A percentile compares a stretch with the other conserved stretches of the same genome.
phyloP scores from a whole-genome alignment of 805 yeast genomes.

The Priceomyces carsonii region DNA sequence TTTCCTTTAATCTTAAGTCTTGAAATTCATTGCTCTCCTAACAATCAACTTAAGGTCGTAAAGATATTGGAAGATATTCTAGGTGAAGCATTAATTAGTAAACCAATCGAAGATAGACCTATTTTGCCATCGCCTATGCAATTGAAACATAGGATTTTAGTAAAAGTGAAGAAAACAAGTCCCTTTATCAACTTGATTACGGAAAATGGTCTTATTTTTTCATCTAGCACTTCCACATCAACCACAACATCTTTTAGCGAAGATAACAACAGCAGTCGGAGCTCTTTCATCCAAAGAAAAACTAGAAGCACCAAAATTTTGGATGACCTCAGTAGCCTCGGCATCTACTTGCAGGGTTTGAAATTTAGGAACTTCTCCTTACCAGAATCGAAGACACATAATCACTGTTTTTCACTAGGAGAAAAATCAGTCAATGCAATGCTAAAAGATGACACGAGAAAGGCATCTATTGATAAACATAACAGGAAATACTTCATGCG shows the following conservation, averaged over 20 bases:
- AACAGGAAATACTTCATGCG: constrained; percentile 76
- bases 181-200: constrained; percentile 14
- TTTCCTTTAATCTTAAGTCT: constrained; percentile 84
- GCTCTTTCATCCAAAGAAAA: constrained; percentile 22
- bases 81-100: constrained; percentile 54
- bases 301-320: constrained; percentile 22
- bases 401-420: constrained; percentile 85
- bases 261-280: constrained; percentile 24
- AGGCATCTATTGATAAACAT: constrained; percentile 66
- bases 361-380: constrained; percentile 81
- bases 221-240: constrained; percentile 26
- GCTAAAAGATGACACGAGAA: constrained; percentile 59
- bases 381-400: constrained; percentile 77
- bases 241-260: constrained; percentile 46
- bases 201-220: constrained; percentile 20
- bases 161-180: constrained; percentile 73
- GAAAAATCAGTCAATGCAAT: constrained; percentile 68
- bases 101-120: constrained; percentile 32
- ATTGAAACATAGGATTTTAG: constrained; percentile 65
- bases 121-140: constrained; percentile 72
- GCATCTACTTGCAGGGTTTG: constrained; percentile 71
- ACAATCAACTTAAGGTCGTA: constrained; percentile 64
- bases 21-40: constrained; percentile 75
- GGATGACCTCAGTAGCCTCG: constrained; percentile 56
- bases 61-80: constrained; percentile 54